Percentiles rank a stretch among this genome's conserved stretches.
phyloP scores from a whole-genome alignment of 1,284 basidiomycete species.

The Trichosporon asahii region DNA sequence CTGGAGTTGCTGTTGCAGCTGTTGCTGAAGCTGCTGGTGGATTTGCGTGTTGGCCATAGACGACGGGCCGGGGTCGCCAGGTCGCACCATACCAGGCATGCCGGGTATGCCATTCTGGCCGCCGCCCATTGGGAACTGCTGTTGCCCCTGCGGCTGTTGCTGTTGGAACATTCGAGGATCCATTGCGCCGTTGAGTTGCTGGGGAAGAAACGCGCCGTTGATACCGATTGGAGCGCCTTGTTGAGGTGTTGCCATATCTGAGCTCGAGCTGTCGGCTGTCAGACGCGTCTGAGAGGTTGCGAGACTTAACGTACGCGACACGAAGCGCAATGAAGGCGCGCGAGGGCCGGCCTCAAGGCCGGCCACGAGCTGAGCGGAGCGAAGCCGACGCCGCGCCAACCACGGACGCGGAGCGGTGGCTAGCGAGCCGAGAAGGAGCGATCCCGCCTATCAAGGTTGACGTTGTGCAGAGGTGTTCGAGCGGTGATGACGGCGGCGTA shows the following conservation, averaged over 20 bases:
- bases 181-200: slow-evolving; percentile 20
- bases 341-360: slow-evolving; percentile 26
- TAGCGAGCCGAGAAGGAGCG: not conserved
- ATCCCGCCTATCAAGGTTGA: not conserved
- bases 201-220: slow-evolving; percentile 16
- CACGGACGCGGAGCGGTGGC: slow-evolving; percentile 17
- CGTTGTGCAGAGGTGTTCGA: not conserved
- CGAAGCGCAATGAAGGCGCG: slow-evolving; percentile 15
- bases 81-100: slow-evolving; percentile 7
- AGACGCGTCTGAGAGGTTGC: not conserved
- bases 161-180: slow-evolving; percentile 30
- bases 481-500: not conserved
- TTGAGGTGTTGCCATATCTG: slow-evolving; percentile 30
- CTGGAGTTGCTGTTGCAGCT: slow-evolving; percentile 17
- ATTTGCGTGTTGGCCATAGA: slow-evolving; percentile 28
- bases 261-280: slow-evolving; percentile 4
- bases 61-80: slow-evolving; percentile 35
- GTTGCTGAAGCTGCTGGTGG: slow-evolving; percentile 19
- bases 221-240: slow-evolving; percentile 21
- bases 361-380: slow-evolving; percentile 19
- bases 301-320: not conserved
- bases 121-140: slow-evolving; percentile 13
- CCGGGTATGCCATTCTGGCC: slow-evolving; percentile 11
- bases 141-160: slow-evolving; percentile 25
- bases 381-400: slow-evolving; percentile 21